phyloP scores from a whole-genome alignment of 768 basidiomycete species.

The Tylopilus sp. region DNA sequence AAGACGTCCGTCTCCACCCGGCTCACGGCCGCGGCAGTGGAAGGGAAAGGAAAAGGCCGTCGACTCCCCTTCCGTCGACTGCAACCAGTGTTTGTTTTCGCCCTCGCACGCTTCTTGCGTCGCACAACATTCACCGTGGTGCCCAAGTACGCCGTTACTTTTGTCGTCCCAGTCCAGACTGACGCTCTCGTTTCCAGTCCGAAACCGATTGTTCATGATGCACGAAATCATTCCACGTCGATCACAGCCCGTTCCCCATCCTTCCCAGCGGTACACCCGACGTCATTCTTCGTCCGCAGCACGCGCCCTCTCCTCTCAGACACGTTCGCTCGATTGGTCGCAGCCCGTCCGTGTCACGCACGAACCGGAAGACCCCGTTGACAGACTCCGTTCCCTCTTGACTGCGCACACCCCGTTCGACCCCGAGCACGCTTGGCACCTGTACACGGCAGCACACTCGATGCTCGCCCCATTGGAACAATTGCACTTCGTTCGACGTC shows the following conservation, averaged over 20 bases:
- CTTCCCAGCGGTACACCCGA: conserved; percentile 19
- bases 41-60: conserved; percentile 54
- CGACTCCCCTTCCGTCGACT: conserved; percentile 26
- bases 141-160: conserved; percentile 37
- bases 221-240: conserved; percentile 33
- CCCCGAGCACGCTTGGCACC: conserved; percentile 39
- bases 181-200: conserved; percentile 19
- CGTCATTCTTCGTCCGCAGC: conserved; percentile 24
- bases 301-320: conserved; percentile 12
- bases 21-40: conserved; percentile 47
- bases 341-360: not conserved
- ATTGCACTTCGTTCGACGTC: conserved; percentile 26
- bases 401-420: conserved; percentile 24
- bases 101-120: conserved; percentile 36
- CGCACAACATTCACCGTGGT: conserved; percentile 46
- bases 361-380: conserved; percentile 5
- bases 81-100: conserved; percentile 23
- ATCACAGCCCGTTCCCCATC: conserved; percentile 10
- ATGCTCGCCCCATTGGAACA: conserved; percentile 21
- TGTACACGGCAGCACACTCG: conserved; percentile 27
- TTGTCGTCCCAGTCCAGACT: conserved; percentile 1
- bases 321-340: conserved; percentile 7
- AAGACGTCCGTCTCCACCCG: conserved; percentile 34
- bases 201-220: conserved; percentile 37
- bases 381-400: conserved; percentile 22